phyloP scores from a whole-genome alignment of 2,329 filamentous ascomycete genomes.

The Proliferodiscus dingleyae region DNA sequence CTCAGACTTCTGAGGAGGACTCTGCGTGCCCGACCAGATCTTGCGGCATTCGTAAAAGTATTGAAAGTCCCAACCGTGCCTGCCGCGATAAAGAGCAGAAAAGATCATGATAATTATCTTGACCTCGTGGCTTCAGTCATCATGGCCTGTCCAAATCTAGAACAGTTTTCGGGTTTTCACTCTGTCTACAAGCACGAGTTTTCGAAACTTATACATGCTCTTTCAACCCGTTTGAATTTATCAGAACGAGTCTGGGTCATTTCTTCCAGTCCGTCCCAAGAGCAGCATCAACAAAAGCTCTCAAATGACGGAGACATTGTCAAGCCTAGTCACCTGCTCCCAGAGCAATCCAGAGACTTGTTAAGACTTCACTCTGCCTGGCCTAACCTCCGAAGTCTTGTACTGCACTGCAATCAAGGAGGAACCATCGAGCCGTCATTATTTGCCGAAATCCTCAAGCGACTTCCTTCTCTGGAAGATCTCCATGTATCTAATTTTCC shows the following conservation, averaged over 20 bases:
- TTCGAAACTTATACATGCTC: constrained; percentile 52
- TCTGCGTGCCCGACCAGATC: constrained; percentile 46
- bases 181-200: constrained; percentile 52
- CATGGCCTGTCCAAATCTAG: constrained; percentile 62
- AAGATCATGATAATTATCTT: constrained; percentile 46
- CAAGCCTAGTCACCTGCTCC: constrained; percentile 37
- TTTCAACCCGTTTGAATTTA: constrained; percentile 52
- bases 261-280: constrained; percentile 32
- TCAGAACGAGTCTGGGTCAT: constrained; percentile 57
- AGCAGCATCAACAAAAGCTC: constrained; percentile 26
- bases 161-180: constrained; percentile 51
- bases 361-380: constrained; percentile 50
- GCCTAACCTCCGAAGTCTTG: constrained; percentile 50
- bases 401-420: constrained; percentile 54
- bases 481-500: constrained; percentile 57
- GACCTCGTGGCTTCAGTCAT: constrained; percentile 55
- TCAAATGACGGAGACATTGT: constrained; percentile 21
- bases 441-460: constrained; percentile 45
- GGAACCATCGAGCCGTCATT: constrained; percentile 49
- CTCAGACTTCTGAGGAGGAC: constrained; percentile 54
- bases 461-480: constrained; percentile 50
- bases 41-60: constrained; percentile 51
- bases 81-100: constrained; percentile 31
- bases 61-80: constrained; percentile 51
- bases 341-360: constrained; percentile 41